Conservation (phyloP, 2,329 filamentous ascomycete species). For the Colletotrichum aenigma region DNA sequence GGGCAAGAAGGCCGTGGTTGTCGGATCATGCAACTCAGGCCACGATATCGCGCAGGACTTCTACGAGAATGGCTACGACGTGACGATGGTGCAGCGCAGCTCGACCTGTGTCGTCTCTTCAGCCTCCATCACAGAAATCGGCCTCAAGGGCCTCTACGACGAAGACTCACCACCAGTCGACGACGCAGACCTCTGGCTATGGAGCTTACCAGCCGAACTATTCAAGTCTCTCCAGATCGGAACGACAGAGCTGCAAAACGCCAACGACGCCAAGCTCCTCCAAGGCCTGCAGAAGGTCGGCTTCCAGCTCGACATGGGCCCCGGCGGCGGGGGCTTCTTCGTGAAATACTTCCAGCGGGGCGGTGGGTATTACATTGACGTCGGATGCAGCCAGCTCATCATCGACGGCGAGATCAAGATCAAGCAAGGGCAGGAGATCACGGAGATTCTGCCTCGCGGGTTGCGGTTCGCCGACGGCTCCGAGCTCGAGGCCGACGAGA, state of each 20-base stretch:
- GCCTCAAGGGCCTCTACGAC: conserved; percentile 54
- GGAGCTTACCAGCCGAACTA: conserved; percentile 62
- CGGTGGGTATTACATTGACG: conserved; percentile 32
- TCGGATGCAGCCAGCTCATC: conserved; percentile 30
- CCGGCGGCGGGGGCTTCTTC: conserved; percentile 52
- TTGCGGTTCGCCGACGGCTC: conserved; percentile 45
- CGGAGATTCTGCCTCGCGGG: conserved; percentile 49
- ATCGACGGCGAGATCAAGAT: conserved; percentile 35
- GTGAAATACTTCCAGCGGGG: conserved; percentile 38
- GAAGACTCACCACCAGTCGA: conserved; percentile 65
- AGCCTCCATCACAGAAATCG: conserved; percentile 54
- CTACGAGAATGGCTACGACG: conserved; percentile 67
- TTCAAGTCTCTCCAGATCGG: conserved; percentile 64
- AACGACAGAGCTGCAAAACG: conserved; percentile 36
- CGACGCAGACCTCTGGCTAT: conserved; percentile 67
- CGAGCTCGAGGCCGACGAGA: conserved; percentile 37
- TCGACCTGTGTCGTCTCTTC: conserved; percentile 69
- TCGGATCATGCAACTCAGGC: conserved; percentile 72
- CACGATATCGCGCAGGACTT: conserved; percentile 75
- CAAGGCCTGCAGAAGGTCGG: conserved; percentile 57
- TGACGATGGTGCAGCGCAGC: conserved; percentile 74
- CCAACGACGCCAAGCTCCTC: conserved; percentile 43
- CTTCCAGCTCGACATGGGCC: conserved; percentile 64
- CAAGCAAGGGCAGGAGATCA: conserved; percentile 58
- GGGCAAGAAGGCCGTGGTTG: conserved; percentile 66